A percentile compares a stretch with the other conserved stretches of the same genome.
Conservation (phyloP, 2,329 filamentous ascomycete genomes). For the Epichloe typhina region DNA sequence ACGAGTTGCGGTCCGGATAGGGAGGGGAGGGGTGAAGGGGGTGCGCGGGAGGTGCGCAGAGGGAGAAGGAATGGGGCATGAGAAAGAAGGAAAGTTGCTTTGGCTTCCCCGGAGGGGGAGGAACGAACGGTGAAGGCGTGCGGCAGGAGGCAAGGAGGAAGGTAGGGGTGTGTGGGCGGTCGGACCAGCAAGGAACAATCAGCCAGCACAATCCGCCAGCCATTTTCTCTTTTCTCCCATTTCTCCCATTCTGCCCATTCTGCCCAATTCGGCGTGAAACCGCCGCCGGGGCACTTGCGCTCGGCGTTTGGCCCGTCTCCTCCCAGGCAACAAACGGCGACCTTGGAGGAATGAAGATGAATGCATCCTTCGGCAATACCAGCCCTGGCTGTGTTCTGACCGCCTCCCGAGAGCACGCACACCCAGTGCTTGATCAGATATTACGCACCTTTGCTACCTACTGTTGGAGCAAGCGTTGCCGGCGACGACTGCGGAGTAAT, state of each 20-base stretch:
- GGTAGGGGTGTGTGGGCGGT: not conserved
- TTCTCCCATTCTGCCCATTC: not conserved
- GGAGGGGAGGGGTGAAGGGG: no score
- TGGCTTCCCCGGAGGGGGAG: slow-evolving; percentile 1
- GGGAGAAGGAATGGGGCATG: not conserved
- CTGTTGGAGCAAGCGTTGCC: no score
- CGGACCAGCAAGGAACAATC: not conserved
- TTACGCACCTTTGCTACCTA: no score
- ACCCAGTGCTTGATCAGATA: not conserved
- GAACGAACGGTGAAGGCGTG: not conserved
- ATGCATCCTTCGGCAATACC: not conserved
- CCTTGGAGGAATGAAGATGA: not conserved
- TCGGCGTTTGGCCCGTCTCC: not conserved
- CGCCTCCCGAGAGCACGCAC: slow-evolving; percentile 3
- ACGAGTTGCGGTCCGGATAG: not conserved
- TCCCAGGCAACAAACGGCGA: not conserved
- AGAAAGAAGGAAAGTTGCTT: not conserved
- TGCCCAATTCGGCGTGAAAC: not conserved
- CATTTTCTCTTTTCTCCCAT: not conserved
- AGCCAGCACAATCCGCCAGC: not conserved
- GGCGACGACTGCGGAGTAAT: no score
- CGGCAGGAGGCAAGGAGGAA: not conserved
- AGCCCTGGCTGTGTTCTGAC: slow-evolving; percentile 1
- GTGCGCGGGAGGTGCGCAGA: not conserved
- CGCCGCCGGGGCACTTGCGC: not conserved